Conservation (phyloP, 2,329 filamentous ascomycete species). For the Neofusicoccum umdonicola region DNA sequence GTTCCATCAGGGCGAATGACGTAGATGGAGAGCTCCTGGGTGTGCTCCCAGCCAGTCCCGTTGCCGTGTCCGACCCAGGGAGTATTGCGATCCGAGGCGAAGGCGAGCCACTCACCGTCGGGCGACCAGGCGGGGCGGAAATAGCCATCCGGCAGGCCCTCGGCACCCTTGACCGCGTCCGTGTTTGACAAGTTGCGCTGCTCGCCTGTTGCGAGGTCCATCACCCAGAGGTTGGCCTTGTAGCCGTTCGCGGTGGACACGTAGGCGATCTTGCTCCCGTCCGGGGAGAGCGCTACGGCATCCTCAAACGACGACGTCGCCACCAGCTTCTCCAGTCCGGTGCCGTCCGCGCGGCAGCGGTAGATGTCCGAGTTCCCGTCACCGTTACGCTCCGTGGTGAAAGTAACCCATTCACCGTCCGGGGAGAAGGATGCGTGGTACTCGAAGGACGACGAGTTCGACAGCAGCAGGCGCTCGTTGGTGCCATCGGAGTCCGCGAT, state of each 20-base stretch:
- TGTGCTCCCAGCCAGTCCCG: conserved; percentile 43
- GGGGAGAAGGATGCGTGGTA: conserved; percentile 42
- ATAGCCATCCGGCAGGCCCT: conserved; percentile 32
- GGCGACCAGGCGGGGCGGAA: conserved; percentile 44
- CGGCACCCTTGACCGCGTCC: conserved; percentile 22
- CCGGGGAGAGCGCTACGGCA: conserved; percentile 36
- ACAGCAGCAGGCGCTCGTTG: conserved; percentile 36
- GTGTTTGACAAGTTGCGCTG: conserved; percentile 39
- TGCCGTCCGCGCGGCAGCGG: conserved; percentile 36
- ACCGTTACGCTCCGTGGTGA: conserved; percentile 41
- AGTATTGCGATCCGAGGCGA: conserved; percentile 44
- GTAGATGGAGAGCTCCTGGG: conserved; percentile 43
- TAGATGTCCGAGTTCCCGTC: conserved; percentile 45
- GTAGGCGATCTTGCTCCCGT: conserved; percentile 40
- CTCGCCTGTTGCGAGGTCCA: conserved; percentile 35
- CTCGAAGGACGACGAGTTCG: conserved; percentile 30
- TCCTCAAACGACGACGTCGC: conserved; percentile 40
- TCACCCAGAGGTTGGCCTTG: conserved; percentile 42
- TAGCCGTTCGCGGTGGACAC: conserved; percentile 40
- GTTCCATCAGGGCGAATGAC: conserved; percentile 38
- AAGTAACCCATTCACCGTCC: conserved; percentile 41
- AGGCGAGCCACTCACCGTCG: conserved; percentile 42
- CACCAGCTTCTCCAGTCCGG: conserved; percentile 34
- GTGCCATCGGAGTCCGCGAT: conserved; percentile 42
- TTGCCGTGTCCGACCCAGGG: conserved; percentile 43